These are phyloP conservation scores for Lichtheimia hyalospora DNA, from an alignment of 371 early-diverging fungal genomes.

Conservation along the genomic window DNA sequence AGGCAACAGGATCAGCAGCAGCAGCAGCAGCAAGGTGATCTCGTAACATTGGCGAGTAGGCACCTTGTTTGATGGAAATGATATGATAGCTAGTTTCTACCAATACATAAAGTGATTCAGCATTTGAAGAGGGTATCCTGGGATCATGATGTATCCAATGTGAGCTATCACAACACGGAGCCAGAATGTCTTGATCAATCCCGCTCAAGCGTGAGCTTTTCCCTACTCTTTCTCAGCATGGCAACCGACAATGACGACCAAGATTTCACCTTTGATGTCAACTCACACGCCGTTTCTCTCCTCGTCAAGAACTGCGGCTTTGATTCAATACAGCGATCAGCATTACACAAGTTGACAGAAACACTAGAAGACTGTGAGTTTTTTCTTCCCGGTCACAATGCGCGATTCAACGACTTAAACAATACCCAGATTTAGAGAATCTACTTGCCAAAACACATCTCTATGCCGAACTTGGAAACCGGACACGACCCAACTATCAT, in stretches of 20 bases:
- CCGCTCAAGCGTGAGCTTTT: too few species aligned
- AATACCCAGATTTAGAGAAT: conserved; percentile 48
- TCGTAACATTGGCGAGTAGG: too few species aligned
- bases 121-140: too few species aligned
- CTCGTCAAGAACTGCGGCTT: conserved; percentile 49
- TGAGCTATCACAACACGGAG: background rate
- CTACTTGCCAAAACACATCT: conserved; percentile 44
- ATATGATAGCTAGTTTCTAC: too few species aligned
- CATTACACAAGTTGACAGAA: conserved; percentile 43
- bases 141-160: background rate
- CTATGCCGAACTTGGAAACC: conserved; percentile 55
- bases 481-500: conserved; percentile 52
- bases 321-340: conserved; percentile 45
- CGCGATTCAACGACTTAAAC: background rate
- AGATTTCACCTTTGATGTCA: conserved; percentile 14
- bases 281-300: conserved; percentile 28
- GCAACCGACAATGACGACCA: background rate
- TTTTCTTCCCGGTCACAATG: too few species aligned
- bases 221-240: background rate
- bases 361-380: conserved; percentile 47
- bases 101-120: too few species aligned
- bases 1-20: too few species aligned
- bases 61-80: too few species aligned
- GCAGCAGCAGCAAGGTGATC: too few species aligned
- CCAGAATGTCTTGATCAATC: background rate